Percentiles rank a stretch among this genome's conserved stretches.
Conservation (phyloP, 2,329 filamentous ascomycete genomes). For the Alternaria sp. region DNA sequence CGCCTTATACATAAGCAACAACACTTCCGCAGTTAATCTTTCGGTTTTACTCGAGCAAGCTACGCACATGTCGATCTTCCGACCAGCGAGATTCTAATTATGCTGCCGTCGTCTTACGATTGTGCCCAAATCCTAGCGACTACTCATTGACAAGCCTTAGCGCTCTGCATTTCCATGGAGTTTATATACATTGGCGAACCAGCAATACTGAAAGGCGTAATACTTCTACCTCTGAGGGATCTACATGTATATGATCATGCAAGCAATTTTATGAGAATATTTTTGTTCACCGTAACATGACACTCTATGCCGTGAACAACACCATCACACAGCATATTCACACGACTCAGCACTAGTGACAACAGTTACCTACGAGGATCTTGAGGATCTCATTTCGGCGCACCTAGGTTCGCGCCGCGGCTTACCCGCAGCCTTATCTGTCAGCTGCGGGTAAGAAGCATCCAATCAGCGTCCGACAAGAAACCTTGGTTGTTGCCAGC, state of each 20-base stretch:
- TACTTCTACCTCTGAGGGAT: not conserved
- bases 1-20: not conserved
- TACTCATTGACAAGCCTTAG: not conserved
- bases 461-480: conserved; percentile 10
- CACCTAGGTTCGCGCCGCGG: conserved; percentile 18
- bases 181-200: not conserved
- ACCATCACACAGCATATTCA: not conserved
- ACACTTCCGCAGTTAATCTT: not conserved
- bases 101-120: not conserved
- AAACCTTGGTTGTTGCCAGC: not conserved
- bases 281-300: not conserved
- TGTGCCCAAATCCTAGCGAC: not conserved
- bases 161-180: not conserved
- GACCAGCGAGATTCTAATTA: not conserved
- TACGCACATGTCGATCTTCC: not conserved
- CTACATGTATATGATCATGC: not conserved
- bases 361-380: not conserved
- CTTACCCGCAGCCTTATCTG: conserved; percentile 17
- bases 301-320: not conserved
- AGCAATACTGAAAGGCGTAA: conserved; percentile 1
- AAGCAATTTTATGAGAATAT: not conserved
- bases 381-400: conserved; percentile 1
- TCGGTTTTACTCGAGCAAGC: not conserved
- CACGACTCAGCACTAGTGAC: conserved; percentile 5
- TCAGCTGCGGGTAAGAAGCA: conserved; percentile 8